phyloP scores from a whole-genome alignment of 139 green algal species.

The Closterium sp. region DNA sequence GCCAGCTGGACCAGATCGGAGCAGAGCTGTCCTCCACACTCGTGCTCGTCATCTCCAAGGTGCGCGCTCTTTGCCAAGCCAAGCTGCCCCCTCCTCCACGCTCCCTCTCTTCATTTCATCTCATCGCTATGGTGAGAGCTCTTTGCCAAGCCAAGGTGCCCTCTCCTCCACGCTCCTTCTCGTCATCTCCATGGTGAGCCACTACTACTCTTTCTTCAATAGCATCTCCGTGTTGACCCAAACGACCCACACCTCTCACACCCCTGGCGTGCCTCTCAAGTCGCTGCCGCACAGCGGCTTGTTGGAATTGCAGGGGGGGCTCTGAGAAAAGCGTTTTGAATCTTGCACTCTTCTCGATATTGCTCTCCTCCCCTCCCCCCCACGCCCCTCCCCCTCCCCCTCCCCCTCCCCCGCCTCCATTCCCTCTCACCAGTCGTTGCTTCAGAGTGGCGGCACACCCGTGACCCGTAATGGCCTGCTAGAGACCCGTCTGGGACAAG shows the following conservation, averaged over 20 bases:
- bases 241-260: too few relatives aligned
- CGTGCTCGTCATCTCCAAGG: slow-evolving; percentile 47
- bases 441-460: slow-evolving; percentile 28
- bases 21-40: slow-evolving; percentile 39
- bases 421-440: too few relatives aligned
- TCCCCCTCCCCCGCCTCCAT: too few relatives aligned
- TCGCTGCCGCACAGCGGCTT: too few relatives aligned
- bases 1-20: slow-evolving; percentile 33
- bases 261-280: too few relatives aligned
- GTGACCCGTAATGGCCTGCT: slow-evolving; percentile 28
- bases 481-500: too few relatives aligned
- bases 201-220: neutral
- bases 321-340: too few relatives aligned
- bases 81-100: neutral
- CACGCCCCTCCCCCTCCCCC: too few relatives aligned
- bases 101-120: too few relatives aligned
- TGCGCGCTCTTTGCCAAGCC: neutral
- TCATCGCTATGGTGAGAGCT: slow-evolving; percentile 38
- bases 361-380: neutral
- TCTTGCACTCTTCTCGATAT: neutral
- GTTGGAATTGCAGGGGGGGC: too few relatives aligned
- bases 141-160: neutral
- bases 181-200: slow-evolving; percentile 34
- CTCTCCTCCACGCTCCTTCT: slow-evolving; percentile 32
- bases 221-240: too few relatives aligned